These are phyloP conservation scores for Apiotrichum mycotoxinovorans DNA, from an alignment of 1,284 basidiomycete genomes.

Conservation along the genomic window DNA sequence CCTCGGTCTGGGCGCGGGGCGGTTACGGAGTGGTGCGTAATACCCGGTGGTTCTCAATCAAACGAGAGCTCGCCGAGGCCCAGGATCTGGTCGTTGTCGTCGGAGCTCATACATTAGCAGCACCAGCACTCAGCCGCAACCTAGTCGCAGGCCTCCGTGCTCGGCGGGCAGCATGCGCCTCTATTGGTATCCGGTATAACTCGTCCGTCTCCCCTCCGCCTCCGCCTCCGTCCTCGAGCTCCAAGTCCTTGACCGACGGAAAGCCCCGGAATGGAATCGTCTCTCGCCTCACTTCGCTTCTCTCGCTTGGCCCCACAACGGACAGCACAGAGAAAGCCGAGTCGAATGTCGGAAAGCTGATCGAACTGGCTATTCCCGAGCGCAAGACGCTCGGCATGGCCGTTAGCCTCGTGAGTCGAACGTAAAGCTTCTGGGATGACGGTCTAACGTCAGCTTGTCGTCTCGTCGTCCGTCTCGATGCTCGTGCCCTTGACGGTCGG, in stretches of 20 bases:
- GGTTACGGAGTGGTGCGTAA: constrained; percentile 1
- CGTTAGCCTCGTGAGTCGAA: constrained; percentile 56
- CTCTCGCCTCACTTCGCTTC: neutral
- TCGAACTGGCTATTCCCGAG: constrained; percentile 74
- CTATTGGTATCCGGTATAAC: constrained; percentile 9
- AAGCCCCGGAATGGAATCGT: neutral
- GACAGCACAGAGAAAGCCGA: constrained; percentile 10
- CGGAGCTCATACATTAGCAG: constrained; percentile 2
- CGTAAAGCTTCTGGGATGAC: constrained; percentile 44
- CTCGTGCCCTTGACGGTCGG: constrained; percentile 86
- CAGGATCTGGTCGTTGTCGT: too few species aligned
- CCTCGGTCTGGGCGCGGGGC: constrained; percentile 5
- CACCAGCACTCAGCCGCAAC: neutral
- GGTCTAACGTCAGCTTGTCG: constrained; percentile 51
- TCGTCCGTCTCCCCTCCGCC: neutral
- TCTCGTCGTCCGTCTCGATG: constrained; percentile 68
- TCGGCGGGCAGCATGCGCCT: neutral
- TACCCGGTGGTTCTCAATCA: too few species aligned
- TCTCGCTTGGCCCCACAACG: constrained; percentile 2
- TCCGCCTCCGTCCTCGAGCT: neutral
- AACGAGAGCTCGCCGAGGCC: too few species aligned
- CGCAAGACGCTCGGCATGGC: constrained; percentile 67
- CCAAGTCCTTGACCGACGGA: neutral
- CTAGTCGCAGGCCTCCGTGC: neutral
- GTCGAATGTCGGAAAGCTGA: constrained; percentile 60